Percentiles rank a stretch among this genome's conserved stretches.
These are phyloP conservation scores for Silene vulgaris DNA, from an alignment of 179 eudicot species.

Conservation along the genomic window DNA sequence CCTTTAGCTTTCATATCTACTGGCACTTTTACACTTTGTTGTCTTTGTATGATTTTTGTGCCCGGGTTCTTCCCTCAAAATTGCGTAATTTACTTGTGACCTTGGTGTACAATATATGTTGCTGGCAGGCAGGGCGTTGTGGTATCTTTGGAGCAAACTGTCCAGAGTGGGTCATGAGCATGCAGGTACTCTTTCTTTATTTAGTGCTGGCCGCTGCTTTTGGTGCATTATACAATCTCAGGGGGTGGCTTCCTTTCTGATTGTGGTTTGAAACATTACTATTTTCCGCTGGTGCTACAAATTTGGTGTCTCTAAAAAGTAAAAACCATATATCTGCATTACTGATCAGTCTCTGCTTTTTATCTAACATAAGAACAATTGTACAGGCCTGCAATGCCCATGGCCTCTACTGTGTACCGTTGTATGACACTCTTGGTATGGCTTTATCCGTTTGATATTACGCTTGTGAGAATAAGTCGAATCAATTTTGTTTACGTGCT, in stretches of 20 bases:
- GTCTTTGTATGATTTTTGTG: neutral
- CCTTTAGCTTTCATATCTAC: neutral
- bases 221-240: constrained; percentile 12
- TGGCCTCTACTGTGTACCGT: constrained; percentile 78
- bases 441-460: neutral
- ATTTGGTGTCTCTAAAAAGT: neutral
- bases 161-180: constrained; percentile 88
- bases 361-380: constrained; percentile 15
- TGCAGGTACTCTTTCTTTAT: constrained; percentile 64
- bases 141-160: constrained; percentile 86
- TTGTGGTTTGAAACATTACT: neutral
- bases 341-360: neutral
- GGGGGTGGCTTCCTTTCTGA: neutral
- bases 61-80: neutral
- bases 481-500: neutral
- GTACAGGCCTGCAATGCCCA: constrained; percentile 99
- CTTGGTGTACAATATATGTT: constrained; percentile 6
- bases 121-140: constrained; percentile 68
- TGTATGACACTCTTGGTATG: constrained; percentile 86
- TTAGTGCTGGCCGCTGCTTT: neutral
- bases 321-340: neutral
- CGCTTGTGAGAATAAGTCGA: neutral
- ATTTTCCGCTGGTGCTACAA: neutral
- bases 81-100: neutral
- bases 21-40: neutral